Evolutionary conservation across 805 yeast genomes (phyloP).

Genomic region (Monosporozyma siamensis): DNA sequence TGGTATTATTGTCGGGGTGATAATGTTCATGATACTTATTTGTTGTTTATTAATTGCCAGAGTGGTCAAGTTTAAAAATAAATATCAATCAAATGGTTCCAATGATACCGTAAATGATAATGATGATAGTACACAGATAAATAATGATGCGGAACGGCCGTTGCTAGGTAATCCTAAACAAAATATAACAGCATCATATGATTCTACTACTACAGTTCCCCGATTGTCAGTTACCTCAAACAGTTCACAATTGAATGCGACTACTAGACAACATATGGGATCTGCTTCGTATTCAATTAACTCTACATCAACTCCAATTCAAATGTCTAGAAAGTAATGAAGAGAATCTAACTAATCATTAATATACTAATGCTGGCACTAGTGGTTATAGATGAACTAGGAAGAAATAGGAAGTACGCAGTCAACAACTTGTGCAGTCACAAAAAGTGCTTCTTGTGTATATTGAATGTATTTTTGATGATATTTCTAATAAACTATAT

Average conservation of each 20-base stretch:
- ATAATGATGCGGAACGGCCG: conserved; percentile 3
- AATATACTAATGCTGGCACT: background rate
- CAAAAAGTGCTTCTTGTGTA: too few relatives aligned
- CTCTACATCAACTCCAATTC: conserved; percentile 12
- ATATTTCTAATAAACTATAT: too few relatives aligned
- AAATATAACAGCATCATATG: background rate
- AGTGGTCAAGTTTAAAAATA: conserved; percentile 1
- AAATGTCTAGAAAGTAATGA: conserved; percentile 6
- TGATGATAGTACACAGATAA: background rate
- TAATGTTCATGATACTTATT: conserved; percentile 20
- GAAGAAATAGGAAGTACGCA: background rate
- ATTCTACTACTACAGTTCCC: background rate
- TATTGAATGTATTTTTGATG: too few relatives aligned
- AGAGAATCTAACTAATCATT: background rate
- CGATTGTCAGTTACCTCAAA: background rate
- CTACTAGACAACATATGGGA: background rate
- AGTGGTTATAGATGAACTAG: background rate
- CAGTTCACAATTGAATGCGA: background rate
- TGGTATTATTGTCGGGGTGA: conserved; percentile 56
- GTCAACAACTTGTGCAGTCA: too few relatives aligned
- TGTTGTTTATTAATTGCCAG: conserved; percentile 10
- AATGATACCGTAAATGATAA: background rate
- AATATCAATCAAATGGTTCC: background rate
- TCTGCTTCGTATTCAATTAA: conserved; percentile 7
- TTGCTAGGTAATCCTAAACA: conserved; percentile 1